Base-by-base conservation (phyloP, 179 eudicot genomes). In the Pouteria campechiana region DNA sequence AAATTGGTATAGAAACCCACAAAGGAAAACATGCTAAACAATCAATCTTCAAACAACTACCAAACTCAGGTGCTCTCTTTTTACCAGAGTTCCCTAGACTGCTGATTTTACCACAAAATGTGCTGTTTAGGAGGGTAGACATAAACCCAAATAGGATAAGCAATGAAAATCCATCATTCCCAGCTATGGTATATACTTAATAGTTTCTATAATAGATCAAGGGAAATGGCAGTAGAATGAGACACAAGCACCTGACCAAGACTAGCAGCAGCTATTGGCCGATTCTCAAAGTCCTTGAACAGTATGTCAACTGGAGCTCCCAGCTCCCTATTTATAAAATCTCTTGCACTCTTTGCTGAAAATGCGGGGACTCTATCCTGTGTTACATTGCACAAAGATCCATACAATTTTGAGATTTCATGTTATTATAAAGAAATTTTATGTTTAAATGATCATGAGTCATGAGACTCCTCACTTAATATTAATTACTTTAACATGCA, bases 321-420 rank as follows among this genome's bases (percentile, higher is more conserved):
- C 51, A 92, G 70, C 56, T 92, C 96, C 47, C 56, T 60, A 32
- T 72, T 67, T 33, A 92, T 80, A 43, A 92, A 76, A 7, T 52
- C 69, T 63, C 57, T 87, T 7, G 93, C 83, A 62, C 83, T 92
- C 51, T 75, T 42, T 17, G 99, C 60, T 40, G 99, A 75, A 61
- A 87, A 87, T 28, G 99, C 96, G 28, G 99, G 99, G 32, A 92
- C 96, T 32, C 89, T 77, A 63, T 92, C 96, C 99, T 92, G 75
- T 55, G 66, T 57, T 21, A 61, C 20, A 43, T 29, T 34, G 13
- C 50, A 46, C 29, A 17, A 20, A 10, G 10, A 5, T 4, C 6
- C 19, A 45, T 6, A 5, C 33, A 37, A 11, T 27, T n/a, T n/a
- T n/a, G n/a, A n/a, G n/a, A n/a, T n/a, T n/a, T n/a, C n/a, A n/a